Evolutionary conservation across 2,329 filamentous ascomycete species (phyloP).

Genomic region (Pestalotiopsis fici): DNA sequence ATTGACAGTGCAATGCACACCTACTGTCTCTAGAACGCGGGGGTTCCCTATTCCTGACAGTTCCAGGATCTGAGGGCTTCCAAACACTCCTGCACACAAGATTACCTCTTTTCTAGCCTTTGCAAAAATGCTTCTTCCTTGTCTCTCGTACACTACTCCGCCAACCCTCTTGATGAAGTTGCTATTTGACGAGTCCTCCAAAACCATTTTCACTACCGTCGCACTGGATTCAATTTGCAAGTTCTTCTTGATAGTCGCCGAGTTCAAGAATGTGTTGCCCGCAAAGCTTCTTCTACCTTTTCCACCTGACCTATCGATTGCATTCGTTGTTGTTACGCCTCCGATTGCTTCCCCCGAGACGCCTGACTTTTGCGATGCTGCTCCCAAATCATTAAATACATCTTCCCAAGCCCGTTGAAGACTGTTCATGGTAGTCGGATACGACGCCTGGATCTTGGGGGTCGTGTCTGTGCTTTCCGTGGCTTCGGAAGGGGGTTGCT

Average conservation of each 20-base stretch:
- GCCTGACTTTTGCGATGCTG: neutral
- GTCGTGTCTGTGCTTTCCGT: neutral
- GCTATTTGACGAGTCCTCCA: neutral
- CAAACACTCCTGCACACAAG: conserved; percentile 40
- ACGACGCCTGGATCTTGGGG: neutral
- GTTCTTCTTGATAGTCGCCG: neutral
- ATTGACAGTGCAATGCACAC: conserved; percentile 31
- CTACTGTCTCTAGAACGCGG: conserved; percentile 30
- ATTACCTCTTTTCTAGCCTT: conserved; percentile 40
- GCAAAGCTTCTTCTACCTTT: neutral
- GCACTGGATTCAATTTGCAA: neutral
- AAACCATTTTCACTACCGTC: neutral
- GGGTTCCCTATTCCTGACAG: conserved; percentile 41
- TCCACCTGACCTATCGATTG: neutral
- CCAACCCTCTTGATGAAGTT: neutral
- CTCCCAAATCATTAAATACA: neutral
- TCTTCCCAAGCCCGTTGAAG: neutral
- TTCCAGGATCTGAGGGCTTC: conserved; percentile 43
- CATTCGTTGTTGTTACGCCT: neutral
- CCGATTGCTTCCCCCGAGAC: neutral
- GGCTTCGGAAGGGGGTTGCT: neutral
- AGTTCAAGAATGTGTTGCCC: neutral
- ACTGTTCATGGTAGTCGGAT: neutral
- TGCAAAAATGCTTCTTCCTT: conserved; percentile 14
- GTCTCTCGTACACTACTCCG: conserved; percentile 1